These are phyloP conservation scores for Globisporangium irregulare DNA, from an alignment of 352 stramenopile species.

Conservation along the genomic window DNA sequence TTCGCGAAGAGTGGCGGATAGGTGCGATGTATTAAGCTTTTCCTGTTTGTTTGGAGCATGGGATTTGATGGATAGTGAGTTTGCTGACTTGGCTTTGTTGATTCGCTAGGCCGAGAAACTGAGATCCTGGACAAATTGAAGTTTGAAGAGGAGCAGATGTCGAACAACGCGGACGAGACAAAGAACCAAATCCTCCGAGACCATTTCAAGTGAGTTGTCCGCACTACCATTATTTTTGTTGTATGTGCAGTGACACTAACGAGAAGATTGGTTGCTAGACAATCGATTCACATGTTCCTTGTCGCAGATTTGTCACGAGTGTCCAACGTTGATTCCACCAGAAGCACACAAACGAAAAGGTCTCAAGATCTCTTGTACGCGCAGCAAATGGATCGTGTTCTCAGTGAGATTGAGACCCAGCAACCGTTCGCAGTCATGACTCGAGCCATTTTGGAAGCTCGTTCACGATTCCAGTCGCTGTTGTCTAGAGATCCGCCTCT, in stretches of 20 bases:
- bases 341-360: constrained; percentile 16
- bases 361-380: constrained; percentile 35
- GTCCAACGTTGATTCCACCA: neutral
- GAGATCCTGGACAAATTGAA: constrained; percentile 21
- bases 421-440: constrained; percentile 27
- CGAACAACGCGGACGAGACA: constrained; percentile 5
- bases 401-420: constrained; percentile 27
- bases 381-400: constrained; percentile 39
- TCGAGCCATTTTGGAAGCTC: constrained; percentile 20
- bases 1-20: constrained; percentile 42
- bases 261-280: constrained; percentile 5
- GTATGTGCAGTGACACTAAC: neutral
- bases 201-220: constrained; percentile 23
- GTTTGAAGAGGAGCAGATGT: constrained; percentile 2
- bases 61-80: neutral
- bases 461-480: constrained; percentile 24
- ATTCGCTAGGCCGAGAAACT: constrained; percentile 20
- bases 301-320: constrained; percentile 2
- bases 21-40: constrained; percentile 15
- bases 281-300: constrained; percentile 24
- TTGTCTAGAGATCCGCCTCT: neutral
- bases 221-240: neutral
- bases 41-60: neutral
- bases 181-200: constrained; percentile 12
- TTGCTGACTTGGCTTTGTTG: neutral